These are phyloP conservation scores for Scutellaria barbata DNA, from an alignment of 257 asterid genomes.

Conservation along the genomic window DNA sequence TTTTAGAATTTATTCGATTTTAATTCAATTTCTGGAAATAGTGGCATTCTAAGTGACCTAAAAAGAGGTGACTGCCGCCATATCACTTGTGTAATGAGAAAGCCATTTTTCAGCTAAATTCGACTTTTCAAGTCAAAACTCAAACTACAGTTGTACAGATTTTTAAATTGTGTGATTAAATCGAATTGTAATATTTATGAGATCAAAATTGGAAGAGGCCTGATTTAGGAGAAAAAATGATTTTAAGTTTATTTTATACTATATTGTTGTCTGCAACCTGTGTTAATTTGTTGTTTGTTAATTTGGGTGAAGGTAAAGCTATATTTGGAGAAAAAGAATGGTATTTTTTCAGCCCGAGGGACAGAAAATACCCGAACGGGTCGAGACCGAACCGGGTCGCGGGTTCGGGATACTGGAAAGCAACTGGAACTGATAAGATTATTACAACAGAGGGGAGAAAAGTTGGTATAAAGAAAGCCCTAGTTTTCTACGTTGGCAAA, in stretches of 20 bases:
- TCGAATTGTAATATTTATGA: too few species aligned
- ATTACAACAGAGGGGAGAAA: constrained; percentile 70
- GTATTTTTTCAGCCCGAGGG: constrained; percentile 90
- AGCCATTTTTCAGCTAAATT: too few species aligned
- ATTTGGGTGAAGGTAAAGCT: constrained; percentile 56
- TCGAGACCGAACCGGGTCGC: constrained; percentile 89
- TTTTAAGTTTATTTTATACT: not conserved
- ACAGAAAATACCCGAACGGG: constrained; percentile 86
- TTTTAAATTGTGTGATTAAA: too few species aligned
- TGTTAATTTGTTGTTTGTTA: not conserved
- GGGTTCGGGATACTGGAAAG: constrained; percentile 93
- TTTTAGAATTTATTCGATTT: too few species aligned
- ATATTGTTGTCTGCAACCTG: not conserved
- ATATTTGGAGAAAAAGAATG: constrained; percentile 88
- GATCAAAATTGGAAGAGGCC: too few species aligned
- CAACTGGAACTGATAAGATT: constrained; percentile 84
- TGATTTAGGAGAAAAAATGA: too few species aligned
- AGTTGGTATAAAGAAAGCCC: constrained; percentile 89
- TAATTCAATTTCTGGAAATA: too few species aligned
- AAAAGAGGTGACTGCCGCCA: too few species aligned
- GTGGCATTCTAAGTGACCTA: too few species aligned
- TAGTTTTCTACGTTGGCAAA: constrained; percentile 83
- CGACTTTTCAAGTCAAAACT: too few species aligned
- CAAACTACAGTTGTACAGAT: too few species aligned
- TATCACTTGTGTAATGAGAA: too few species aligned